A percentile compares a stretch with the other conserved stretches of the same genome.
These are phyloP conservation scores for Nitzschia inconspicua DNA, from an alignment of 108 stramenopile genomes.

Conservation along the genomic window DNA sequence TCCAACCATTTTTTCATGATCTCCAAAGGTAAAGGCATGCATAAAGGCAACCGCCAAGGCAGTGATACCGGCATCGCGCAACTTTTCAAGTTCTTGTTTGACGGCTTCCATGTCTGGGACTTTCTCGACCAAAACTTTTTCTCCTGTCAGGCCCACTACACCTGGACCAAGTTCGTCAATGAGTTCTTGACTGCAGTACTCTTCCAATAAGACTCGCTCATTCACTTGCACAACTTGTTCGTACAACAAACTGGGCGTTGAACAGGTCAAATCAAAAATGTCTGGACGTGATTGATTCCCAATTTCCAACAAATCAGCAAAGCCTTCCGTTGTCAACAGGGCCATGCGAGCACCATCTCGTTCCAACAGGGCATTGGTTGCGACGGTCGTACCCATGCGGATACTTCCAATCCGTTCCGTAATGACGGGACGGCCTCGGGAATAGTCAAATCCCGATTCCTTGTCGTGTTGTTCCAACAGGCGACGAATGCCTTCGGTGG, in stretches of 20 bases:
- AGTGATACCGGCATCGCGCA: constrained; percentile 74
- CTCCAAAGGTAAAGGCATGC: constrained; percentile 82
- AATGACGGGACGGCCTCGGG: constrained; percentile 61
- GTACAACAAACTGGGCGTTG: constrained; percentile 82
- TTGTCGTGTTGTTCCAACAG: constrained; percentile 76
- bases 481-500: constrained; percentile 96
- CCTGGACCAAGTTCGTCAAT: constrained; percentile 30
- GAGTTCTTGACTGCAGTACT: constrained; percentile 44
- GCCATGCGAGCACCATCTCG: constrained; percentile 90
- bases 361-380: constrained; percentile 97
- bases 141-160: constrained; percentile 74
- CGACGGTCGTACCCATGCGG: constrained; percentile 93
- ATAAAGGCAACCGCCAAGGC: constrained; percentile 86
- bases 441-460: constrained; percentile 41
- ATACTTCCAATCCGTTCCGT: constrained; percentile 86
- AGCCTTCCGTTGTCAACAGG: constrained; percentile 88
- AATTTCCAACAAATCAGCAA: constrained; percentile 90
- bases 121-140: constrained; percentile 58
- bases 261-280: constrained; percentile 84
- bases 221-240: constrained; percentile 91
- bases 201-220: constrained; percentile 84
- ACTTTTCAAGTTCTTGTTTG: constrained; percentile 51
- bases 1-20: constrained; percentile 85
- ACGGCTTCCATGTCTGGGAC: constrained; percentile 66
- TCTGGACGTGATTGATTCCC: constrained; percentile 93